These are phyloP conservation scores for Rubroboletus satanas DNA, from an alignment of 768 basidiomycete genomes.

Conservation along the genomic window DNA sequence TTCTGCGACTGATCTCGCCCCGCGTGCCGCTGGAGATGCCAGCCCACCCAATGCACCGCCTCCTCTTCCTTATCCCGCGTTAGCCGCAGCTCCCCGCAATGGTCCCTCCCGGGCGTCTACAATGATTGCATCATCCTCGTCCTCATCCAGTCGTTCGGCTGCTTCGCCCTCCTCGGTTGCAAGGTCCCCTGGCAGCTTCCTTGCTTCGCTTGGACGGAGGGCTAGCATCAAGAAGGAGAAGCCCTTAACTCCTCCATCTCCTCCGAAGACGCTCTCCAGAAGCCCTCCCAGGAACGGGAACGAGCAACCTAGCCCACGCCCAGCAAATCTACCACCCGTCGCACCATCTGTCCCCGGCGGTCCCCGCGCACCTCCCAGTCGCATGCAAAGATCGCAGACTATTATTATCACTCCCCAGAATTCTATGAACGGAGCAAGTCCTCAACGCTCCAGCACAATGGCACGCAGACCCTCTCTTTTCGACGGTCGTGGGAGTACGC, in stretches of 20 bases:
- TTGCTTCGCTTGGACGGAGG: conserved; percentile 71
- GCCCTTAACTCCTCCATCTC: conserved; percentile 30
- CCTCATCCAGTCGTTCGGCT: conserved; percentile 47
- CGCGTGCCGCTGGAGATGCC: conserved; percentile 43
- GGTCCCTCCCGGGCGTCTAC: conserved; percentile 30
- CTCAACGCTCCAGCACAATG: conserved; percentile 32
- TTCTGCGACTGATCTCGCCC: conserved; percentile 69
- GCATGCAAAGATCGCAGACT: conserved; percentile 66
- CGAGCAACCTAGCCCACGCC: conserved; percentile 29
- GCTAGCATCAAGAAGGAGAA: conserved; percentile 49
- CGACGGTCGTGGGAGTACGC: conserved; percentile 18
- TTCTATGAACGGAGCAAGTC: conserved; percentile 10
- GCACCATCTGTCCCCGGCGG: conserved; percentile 67
- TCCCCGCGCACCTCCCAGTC: conserved; percentile 63
- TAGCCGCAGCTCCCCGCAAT: conserved; percentile 40
- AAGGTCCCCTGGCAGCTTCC: conserved; percentile 58
- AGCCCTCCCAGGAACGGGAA: conserved; percentile 29
- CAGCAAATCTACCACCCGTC: conserved; percentile 26
- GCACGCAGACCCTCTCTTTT: conserved; percentile 30
- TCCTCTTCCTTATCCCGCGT: conserved; percentile 70
- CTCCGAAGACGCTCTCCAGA: conserved; percentile 36
- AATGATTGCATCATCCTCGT: conserved; percentile 37
- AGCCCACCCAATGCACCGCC: conserved; percentile 54
- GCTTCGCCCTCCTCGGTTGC: conserved; percentile 37
- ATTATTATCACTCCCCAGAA: conserved; percentile 43